Evolutionary conservation across 2,329 filamentous ascomycete species (phyloP).

Genomic region (Gnomoniopsis sp.): DNA sequence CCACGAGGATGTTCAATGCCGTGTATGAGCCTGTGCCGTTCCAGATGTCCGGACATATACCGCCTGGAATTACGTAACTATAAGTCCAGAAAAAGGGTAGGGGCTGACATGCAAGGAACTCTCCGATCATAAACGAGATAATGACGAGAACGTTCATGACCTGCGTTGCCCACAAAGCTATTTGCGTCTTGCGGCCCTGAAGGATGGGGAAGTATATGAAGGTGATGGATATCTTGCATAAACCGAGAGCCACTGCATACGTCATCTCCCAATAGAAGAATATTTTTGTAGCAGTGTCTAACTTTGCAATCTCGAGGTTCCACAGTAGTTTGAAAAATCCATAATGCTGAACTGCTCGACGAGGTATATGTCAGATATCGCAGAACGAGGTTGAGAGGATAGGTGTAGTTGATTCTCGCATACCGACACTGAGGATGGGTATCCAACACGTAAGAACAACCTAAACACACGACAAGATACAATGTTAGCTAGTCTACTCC

Average conservation of each 20-base stretch:
- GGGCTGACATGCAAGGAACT: background rate
- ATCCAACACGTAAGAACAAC: background rate
- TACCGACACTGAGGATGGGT: background rate
- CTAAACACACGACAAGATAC: background rate
- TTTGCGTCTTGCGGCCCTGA: background rate
- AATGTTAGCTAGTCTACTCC: background rate
- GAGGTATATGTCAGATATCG: background rate
- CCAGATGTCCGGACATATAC: background rate
- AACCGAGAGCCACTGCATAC: background rate
- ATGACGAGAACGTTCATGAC: background rate
- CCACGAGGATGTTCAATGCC: background rate
- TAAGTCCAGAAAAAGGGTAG: slow-evolving; percentile 4
- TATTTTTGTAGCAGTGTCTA: slow-evolving; percentile 3
- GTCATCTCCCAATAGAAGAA: slow-evolving; percentile 2
- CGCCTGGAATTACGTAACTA: background rate
- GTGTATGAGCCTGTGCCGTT: background rate
- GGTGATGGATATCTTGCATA: background rate
- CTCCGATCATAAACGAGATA: background rate
- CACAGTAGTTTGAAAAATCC: background rate
- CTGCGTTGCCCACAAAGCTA: slow-evolving; percentile 3
- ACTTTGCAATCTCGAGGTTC: background rate
- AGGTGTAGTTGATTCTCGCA: background rate
- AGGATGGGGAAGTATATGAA: slow-evolving; percentile 4
- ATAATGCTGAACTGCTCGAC: background rate
- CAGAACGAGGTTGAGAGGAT: background rate